A percentile compares a stretch with the other conserved stretches of the same genome.
Conservation (phyloP, 768 basidiomycete species). For the Leucocoprinus leucothites region DNA sequence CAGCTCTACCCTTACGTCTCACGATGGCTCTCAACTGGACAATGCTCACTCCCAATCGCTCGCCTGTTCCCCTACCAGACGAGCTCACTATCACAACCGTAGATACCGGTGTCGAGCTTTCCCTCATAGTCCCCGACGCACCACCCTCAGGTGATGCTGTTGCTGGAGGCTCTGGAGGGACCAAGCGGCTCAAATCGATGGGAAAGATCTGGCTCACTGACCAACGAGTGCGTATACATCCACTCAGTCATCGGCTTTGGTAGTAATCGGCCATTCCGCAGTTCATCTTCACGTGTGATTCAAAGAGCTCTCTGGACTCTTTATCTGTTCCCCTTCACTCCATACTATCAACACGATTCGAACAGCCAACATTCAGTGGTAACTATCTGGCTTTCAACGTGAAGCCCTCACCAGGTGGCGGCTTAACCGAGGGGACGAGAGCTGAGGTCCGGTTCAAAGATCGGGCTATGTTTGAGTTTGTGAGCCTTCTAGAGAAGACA, state of each 20-base stretch:
- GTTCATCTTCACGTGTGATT: slow-evolving; percentile 59
- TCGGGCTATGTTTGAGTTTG: slow-evolving; percentile 70
- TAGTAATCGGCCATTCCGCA: slow-evolving; percentile 21
- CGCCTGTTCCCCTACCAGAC: slow-evolving; percentile 60
- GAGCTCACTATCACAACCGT: slow-evolving; percentile 58
- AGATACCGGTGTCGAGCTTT: slow-evolving; percentile 56
- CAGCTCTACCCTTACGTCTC: slow-evolving; percentile 10
- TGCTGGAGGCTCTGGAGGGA: slow-evolving; percentile 52
- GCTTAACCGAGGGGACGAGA: slow-evolving; percentile 58
- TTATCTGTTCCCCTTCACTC: slow-evolving; percentile 60
- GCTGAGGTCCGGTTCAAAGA: slow-evolving; percentile 69
- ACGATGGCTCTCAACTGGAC: slow-evolving; percentile 79
- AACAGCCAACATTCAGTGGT: slow-evolving; percentile 69
- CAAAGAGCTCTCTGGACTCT: slow-evolving; percentile 37
- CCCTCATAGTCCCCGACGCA: slow-evolving; percentile 53
- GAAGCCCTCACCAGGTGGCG: slow-evolving; percentile 65
- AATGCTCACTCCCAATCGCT: slow-evolving; percentile 55
- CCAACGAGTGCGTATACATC: slow-evolving; percentile 52
- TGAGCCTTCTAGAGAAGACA: slow-evolving; percentile 70
- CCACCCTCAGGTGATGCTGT: slow-evolving; percentile 38
- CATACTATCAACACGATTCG: slow-evolving; percentile 66
- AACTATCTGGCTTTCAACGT: slow-evolving; percentile 70
- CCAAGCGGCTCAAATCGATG: slow-evolving; percentile 52
- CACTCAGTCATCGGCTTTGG: neutral
- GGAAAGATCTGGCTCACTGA: slow-evolving; percentile 69